A percentile compares a stretch with the other conserved stretches of the same genome.
These are phyloP conservation scores for Actinidia arguta DNA, from an alignment of 179 eudicot species.

Conservation along the genomic window DNA sequence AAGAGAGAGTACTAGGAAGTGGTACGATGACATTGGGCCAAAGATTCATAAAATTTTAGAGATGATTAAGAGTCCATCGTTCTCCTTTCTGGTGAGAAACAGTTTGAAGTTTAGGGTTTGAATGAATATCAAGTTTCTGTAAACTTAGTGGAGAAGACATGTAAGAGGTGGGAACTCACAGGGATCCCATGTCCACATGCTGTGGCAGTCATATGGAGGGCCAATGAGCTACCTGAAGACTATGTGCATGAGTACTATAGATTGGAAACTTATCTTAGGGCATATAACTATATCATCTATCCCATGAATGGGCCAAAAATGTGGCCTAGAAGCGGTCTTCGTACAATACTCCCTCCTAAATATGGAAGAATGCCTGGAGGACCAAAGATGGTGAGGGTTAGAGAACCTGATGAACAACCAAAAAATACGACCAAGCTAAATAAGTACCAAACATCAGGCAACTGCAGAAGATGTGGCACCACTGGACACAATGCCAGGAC, in stretches of 20 bases:
- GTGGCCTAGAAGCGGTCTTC: background rate
- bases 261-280: background rate
- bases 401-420: no score
- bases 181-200: background rate
- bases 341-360: no score
- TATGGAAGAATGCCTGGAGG: no score
- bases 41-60: background rate
- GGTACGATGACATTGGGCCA: background rate
- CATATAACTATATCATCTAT: no score
- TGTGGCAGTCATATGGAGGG: background rate
- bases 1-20: background rate
- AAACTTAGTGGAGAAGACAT: background rate
- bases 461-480: no score
- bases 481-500: no score
- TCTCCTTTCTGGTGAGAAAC: background rate
- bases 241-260: background rate
- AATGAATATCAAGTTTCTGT: background rate
- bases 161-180: background rate
- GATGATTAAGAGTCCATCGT: background rate
- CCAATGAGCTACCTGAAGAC: background rate
- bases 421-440: no score
- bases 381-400: no score
- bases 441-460: no score
- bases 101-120: background rate
- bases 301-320: background rate